A percentile compares a stretch with the other conserved stretches of the same genome.
Conservation (phyloP, 2,329 filamentous ascomycete genomes). For the Hymenoscyphus salicellus region DNA sequence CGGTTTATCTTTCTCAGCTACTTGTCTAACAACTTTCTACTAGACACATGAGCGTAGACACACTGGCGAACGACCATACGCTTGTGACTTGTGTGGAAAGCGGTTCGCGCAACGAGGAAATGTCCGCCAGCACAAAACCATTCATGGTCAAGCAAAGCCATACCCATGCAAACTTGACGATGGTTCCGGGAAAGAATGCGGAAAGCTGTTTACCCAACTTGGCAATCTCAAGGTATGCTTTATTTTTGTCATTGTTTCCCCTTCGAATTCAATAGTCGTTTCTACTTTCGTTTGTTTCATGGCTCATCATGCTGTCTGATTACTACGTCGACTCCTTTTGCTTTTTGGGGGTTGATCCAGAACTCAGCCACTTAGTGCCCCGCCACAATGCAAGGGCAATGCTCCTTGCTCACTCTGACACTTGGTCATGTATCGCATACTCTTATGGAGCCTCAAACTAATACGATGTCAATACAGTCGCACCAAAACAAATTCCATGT, state of each 20-base stretch:
- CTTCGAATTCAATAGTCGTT: background rate
- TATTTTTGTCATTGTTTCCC: constrained; percentile 7
- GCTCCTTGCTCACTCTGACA: background rate
- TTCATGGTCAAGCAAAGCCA: constrained; percentile 73
- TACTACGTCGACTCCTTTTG: constrained; percentile 5
- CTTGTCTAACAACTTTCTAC: background rate
- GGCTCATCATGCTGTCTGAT: constrained; percentile 13
- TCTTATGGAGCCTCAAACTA: constrained; percentile 8
- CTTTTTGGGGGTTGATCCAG: constrained; percentile 7
- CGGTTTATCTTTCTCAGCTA: background rate
- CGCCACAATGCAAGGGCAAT: background rate
- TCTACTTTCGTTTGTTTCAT: constrained; percentile 20
- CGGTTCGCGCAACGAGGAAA: constrained; percentile 83
- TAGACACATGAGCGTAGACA: constrained; percentile 85
- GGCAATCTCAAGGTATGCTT: constrained; percentile 79
- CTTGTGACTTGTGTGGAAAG: constrained; percentile 76
- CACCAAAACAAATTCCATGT: constrained; percentile 95
- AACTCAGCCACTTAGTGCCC: constrained; percentile 15
- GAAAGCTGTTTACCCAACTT: constrained; percentile 83
- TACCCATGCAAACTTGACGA: constrained; percentile 75
- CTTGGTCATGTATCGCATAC: background rate
- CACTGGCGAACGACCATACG: constrained; percentile 81
- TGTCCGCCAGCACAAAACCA: constrained; percentile 77
- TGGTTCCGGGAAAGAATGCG: constrained; percentile 52
- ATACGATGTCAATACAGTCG: constrained; percentile 48